Base-by-base conservation (phyloP, 495 filamentous ascomycete genomes). In the Penicillium angulare region DNA sequence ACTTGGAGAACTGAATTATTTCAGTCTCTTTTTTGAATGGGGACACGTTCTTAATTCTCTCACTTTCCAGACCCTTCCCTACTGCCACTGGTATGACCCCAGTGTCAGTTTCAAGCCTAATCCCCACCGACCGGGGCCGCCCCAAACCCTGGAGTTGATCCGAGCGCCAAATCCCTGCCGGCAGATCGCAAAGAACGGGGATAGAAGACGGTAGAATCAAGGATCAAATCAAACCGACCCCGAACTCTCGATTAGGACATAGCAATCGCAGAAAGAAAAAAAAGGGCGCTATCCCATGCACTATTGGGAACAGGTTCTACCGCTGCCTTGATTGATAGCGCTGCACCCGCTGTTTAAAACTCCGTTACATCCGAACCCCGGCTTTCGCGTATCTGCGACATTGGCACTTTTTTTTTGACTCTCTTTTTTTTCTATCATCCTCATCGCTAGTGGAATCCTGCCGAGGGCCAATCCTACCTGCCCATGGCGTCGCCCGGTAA, bases 351-450 rank as follows among this genome's bases (percentile, higher is more conserved):
- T 13, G 16, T 3, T 9, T 27, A 26, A 50, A 43, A 42, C 39
- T 32, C 49, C 49, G 43, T 46, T 72, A 69, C 66, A 64, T 67
- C 68, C 68, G 64, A 62, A 40, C 52, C 52, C 52, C 39, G 49
- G 31, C 3, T 23, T 47, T 47, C 41, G 12, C 21, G 22, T 26
- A 39, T 39, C 18, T 21, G 34, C n/a, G 34, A 38, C n/a, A 20
- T 18, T 39, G 36, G 21, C 16, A 7, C 9, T 20, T 16, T 47
- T 38, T 26, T 36, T 36, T 24, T 16, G n/a, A n/a, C 6, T 27
- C 13, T 31, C 10, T 10, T 44, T 13, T 22, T 22, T 22, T 40
- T 38, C 49, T 35, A 36, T 50, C 42, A 31, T 50, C 39, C 53
- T n/a, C n/a, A n/a, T n/a, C n/a, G n/a, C n/a, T n/a, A n/a, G n/a